These are phyloP conservation scores for Exophiala sp. DNA, from an alignment of 2,329 filamentous ascomycete genomes.

Conservation along the genomic window DNA sequence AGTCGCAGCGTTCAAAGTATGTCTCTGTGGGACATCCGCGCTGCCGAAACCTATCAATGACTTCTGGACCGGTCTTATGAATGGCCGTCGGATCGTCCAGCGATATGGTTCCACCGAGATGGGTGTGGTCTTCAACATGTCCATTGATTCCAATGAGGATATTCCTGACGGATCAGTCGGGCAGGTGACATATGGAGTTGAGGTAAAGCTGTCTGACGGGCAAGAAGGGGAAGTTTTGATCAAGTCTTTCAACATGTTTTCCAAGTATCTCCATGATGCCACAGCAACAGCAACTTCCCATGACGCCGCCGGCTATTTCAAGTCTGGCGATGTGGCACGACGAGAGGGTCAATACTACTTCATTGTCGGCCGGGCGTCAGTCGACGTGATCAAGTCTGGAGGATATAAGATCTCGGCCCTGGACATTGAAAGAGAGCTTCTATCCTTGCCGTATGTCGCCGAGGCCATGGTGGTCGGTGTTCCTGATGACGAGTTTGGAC, in stretches of 20 bases:
- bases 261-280: slow-evolving; percentile 38
- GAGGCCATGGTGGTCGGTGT: slow-evolving; percentile 49
- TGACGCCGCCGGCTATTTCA: slow-evolving; percentile 38
- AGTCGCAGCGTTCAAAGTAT: slow-evolving; percentile 30
- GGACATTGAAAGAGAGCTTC: slow-evolving; percentile 46
- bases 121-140: slow-evolving; percentile 41
- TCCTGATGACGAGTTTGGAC: slow-evolving; percentile 45
- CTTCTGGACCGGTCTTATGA: slow-evolving; percentile 44
- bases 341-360: slow-evolving; percentile 36
- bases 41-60: slow-evolving; percentile 47
- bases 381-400: slow-evolving; percentile 49
- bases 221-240: slow-evolving; percentile 47
- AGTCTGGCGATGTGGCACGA: slow-evolving; percentile 36
- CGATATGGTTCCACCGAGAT: slow-evolving; percentile 44
- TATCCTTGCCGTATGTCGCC: slow-evolving; percentile 42
- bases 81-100: slow-evolving; percentile 39
- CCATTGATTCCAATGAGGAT: slow-evolving; percentile 30
- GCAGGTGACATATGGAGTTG: slow-evolving; percentile 36
- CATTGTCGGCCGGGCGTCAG: slow-evolving; percentile 44
- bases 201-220: slow-evolving; percentile 39
- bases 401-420: slow-evolving; percentile 49
- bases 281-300: slow-evolving; percentile 29
- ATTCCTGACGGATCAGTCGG: slow-evolving; percentile 33
- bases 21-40: slow-evolving; percentile 40
- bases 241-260: slow-evolving; percentile 39